Conservation (phyloP, 2,329 filamentous ascomycete genomes). For the Clarireedia hainanense region DNA sequence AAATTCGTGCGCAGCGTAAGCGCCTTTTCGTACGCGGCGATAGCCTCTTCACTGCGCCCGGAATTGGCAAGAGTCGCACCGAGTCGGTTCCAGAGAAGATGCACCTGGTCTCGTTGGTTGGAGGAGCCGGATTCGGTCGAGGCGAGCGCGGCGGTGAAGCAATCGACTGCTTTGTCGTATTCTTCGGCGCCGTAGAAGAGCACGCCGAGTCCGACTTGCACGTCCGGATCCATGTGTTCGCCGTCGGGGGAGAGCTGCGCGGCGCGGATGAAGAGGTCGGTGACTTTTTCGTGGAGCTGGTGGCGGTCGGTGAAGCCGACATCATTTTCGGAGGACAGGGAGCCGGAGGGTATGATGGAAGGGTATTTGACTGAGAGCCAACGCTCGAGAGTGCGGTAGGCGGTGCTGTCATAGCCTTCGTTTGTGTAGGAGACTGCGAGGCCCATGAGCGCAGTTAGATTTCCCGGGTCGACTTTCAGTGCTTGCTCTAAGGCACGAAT, state of each 20-base stretch:
- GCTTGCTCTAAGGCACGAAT: slow-evolving; percentile 91
- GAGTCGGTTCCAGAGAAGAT: slow-evolving; percentile 94
- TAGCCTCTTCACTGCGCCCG: slow-evolving; percentile 88
- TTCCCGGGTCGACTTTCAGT: slow-evolving; percentile 77
- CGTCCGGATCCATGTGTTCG: slow-evolving; percentile 95
- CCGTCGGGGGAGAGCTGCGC: slow-evolving; percentile 87
- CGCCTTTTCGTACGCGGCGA: slow-evolving; percentile 91
- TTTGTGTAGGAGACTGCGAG: slow-evolving; percentile 96
- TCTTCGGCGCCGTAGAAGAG: slow-evolving; percentile 97
- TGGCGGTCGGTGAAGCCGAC: slow-evolving; percentile 92
- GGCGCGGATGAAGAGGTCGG: slow-evolving; percentile 81
- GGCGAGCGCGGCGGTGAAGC: slow-evolving; percentile 86
- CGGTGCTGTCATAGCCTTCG: slow-evolving; percentile 95
- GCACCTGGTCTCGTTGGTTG: slow-evolving; percentile 79
- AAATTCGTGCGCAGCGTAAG: slow-evolving; percentile 90
- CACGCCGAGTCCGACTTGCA: slow-evolving; percentile 93
- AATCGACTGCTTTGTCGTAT: slow-evolving; percentile 97
- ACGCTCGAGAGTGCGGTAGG: slow-evolving; percentile 90
- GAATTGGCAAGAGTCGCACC: slow-evolving; percentile 94
- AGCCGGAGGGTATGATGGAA: slow-evolving; percentile 58
- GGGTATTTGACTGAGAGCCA: slow-evolving; percentile 98
- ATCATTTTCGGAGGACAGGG: slow-evolving; percentile 69
- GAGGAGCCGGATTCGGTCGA: slow-evolving; percentile 75
- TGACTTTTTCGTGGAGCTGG: slow-evolving; percentile 81
- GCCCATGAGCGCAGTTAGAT: slow-evolving; percentile 86